Evolutionary conservation across 768 basidiomycete species (phyloP).

Genomic region (Lyophyllum atratum): DNA sequence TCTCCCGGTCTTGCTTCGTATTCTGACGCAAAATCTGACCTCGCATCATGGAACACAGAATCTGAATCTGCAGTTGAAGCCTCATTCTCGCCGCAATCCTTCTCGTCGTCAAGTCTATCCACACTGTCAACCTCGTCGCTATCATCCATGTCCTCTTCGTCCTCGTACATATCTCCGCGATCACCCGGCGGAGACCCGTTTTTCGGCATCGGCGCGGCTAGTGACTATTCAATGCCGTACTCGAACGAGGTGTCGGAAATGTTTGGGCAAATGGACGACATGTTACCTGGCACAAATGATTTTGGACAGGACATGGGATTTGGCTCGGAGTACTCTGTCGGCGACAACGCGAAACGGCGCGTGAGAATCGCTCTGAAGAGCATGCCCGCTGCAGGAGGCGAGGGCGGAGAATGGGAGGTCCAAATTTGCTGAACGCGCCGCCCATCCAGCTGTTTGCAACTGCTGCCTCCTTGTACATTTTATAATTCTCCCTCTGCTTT

Average conservation of each 20-base stretch:
- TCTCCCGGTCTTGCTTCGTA: conserved; percentile 29
- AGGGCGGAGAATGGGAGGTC: conserved; percentile 81
- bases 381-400: conserved; percentile 59
- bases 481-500: conserved; percentile 1
- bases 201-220: conserved; percentile 49
- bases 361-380: conserved; percentile 70
- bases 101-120: conserved; percentile 7
- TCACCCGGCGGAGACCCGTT: conserved; percentile 56
- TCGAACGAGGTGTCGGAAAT: conserved; percentile 33
- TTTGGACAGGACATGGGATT: conserved; percentile 36
- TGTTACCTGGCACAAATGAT: conserved; percentile 25
- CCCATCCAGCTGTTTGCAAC: background rate
- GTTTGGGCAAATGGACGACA: conserved; percentile 33
- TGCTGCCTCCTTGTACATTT: background rate
- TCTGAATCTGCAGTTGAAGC: conserved; percentile 21
- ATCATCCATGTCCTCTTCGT: conserved; percentile 28
- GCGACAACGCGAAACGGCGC: conserved; percentile 44
- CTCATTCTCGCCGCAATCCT: conserved; percentile 28
- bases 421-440: conserved; percentile 53
- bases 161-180: conserved; percentile 39
- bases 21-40: conserved; percentile 24
- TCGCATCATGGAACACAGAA: conserved; percentile 27
- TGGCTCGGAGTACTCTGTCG: conserved; percentile 40
- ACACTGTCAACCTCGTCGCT: conserved; percentile 14
- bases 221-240: conserved; percentile 39